These are phyloP conservation scores for Lactifluus hygrophoroides DNA, from an alignment of 768 basidiomycete genomes.

Conservation along the genomic window DNA sequence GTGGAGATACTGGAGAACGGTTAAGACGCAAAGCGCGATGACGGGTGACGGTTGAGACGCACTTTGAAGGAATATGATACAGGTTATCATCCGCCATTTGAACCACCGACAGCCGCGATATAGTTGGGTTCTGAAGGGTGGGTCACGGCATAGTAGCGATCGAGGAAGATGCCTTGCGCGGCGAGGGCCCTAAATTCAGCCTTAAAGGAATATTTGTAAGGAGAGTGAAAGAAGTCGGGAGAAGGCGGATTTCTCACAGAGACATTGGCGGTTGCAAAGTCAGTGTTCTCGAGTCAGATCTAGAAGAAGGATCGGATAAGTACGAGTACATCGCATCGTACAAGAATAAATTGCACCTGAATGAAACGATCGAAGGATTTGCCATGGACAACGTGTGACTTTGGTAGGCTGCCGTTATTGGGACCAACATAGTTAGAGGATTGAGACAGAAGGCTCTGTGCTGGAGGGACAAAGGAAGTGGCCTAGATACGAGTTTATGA, in stretches of 20 bases:
- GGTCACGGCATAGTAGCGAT: conserved; percentile 40
- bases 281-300: conserved; percentile 60
- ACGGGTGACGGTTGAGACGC: neutral
- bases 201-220: conserved; percentile 20
- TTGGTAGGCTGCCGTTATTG: conserved; percentile 37
- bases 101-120: conserved; percentile 40
- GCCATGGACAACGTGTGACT: conserved; percentile 32
- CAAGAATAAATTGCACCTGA: conserved; percentile 16
- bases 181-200: conserved; percentile 32
- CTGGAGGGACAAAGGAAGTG: conserved; percentile 26
- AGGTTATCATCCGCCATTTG: conserved; percentile 37
- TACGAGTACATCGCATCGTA: neutral
- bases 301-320: conserved; percentile 14
- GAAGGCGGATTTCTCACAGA: neutral
- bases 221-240: neutral
- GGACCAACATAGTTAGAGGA: conserved; percentile 35
- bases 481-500: neutral
- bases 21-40: neutral
- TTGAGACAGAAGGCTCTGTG: conserved; percentile 22
- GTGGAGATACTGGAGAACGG: conserved; percentile 33
- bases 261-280: conserved; percentile 32
- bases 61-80: conserved; percentile 25
- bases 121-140: conserved; percentile 62
- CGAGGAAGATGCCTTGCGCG: conserved; percentile 38
- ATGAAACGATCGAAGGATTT: conserved; percentile 41